These are phyloP conservation scores for Xylariaceae sp. DNA, from an alignment of 2,329 filamentous ascomycete species.

Conservation along the genomic window DNA sequence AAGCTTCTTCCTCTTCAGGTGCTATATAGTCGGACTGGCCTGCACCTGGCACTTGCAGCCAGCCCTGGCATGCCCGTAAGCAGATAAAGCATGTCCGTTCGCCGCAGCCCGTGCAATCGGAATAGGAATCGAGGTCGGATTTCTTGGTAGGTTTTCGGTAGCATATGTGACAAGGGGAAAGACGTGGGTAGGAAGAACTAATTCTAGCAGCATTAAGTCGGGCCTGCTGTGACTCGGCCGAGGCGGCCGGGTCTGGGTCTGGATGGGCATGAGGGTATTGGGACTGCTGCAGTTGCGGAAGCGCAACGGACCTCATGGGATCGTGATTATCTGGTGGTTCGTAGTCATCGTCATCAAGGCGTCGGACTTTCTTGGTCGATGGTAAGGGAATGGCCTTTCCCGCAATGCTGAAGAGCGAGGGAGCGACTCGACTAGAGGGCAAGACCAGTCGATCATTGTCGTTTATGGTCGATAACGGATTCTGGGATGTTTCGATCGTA, in stretches of 20 bases:
- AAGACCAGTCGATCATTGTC: slow-evolving; percentile 28
- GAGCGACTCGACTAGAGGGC: slow-evolving; percentile 14
- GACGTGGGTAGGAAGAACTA: slow-evolving; percentile 28
- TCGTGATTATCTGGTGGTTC: slow-evolving; percentile 10
- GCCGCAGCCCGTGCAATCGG: slow-evolving; percentile 59
- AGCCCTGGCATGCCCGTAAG: slow-evolving; percentile 58
- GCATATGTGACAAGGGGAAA: slow-evolving; percentile 64
- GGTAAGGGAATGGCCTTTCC: slow-evolving; percentile 31
- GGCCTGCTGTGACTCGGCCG: slow-evolving; percentile 9
- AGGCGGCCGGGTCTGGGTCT: slow-evolving; percentile 13
- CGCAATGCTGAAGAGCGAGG: slow-evolving; percentile 22
- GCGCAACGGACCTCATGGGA: not conserved
- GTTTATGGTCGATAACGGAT: slow-evolving; percentile 25
- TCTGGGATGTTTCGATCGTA: slow-evolving; percentile 21
- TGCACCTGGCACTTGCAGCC: slow-evolving; percentile 31
- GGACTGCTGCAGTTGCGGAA: slow-evolving; percentile 20
- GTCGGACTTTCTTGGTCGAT: slow-evolving; percentile 28
- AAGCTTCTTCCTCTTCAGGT: slow-evolving; percentile 33
- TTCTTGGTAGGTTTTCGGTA: slow-evolving; percentile 61
- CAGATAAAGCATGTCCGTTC: slow-evolving; percentile 66
- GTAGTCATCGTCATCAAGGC: slow-evolving; percentile 21
- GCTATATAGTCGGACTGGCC: slow-evolving; percentile 5
- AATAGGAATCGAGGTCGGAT: slow-evolving; percentile 62
- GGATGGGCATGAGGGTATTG: slow-evolving; percentile 29
- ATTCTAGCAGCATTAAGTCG: slow-evolving; percentile 16